Conservation (phyloP, 2,329 filamentous ascomycete genomes). For the Colletotrichum godetiae region DNA sequence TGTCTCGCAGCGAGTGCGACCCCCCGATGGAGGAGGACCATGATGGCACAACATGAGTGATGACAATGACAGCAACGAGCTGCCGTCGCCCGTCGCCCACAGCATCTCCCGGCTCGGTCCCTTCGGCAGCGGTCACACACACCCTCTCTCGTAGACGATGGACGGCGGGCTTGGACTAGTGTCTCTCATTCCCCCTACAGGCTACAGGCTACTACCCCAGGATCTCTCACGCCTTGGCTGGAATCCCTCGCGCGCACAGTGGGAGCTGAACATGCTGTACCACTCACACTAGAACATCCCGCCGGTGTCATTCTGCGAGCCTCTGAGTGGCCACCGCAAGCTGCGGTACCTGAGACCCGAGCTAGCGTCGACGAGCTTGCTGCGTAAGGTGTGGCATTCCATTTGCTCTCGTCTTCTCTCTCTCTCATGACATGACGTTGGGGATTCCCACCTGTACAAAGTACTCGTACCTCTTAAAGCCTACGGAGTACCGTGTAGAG, state of each 20-base stretch:
- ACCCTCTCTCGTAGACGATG: background rate
- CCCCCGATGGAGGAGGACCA: background rate
- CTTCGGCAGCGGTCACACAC: conserved; percentile 20
- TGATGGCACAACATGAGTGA: background rate
- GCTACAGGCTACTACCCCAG: conserved; percentile 16
- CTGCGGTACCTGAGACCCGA: conserved; percentile 17
- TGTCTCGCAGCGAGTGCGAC: background rate
- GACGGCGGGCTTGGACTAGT: background rate
- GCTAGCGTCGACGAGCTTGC: background rate
- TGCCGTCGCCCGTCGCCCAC: background rate
- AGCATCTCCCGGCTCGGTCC: conserved; percentile 15
- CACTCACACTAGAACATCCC: background rate
- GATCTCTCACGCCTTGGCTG: conserved; percentile 9
- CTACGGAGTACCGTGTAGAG: background rate
- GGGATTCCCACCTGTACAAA: background rate
- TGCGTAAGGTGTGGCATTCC: conserved; percentile 20
- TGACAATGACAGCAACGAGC: background rate
- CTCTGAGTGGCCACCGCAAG: conserved; percentile 18
- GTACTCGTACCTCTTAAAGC: background rate
- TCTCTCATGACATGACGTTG: background rate
- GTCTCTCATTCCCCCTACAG: background rate
- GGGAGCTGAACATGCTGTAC: background rate
- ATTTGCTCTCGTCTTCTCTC: conserved; percentile 10
- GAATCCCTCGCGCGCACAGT: background rate
- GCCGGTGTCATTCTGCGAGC: conserved; percentile 12